Percentiles rank a stretch among this genome's conserved stretches.
Conservation (phyloP, 1,284 basidiomycete genomes). For the Ustilago cynodontis region DNA sequence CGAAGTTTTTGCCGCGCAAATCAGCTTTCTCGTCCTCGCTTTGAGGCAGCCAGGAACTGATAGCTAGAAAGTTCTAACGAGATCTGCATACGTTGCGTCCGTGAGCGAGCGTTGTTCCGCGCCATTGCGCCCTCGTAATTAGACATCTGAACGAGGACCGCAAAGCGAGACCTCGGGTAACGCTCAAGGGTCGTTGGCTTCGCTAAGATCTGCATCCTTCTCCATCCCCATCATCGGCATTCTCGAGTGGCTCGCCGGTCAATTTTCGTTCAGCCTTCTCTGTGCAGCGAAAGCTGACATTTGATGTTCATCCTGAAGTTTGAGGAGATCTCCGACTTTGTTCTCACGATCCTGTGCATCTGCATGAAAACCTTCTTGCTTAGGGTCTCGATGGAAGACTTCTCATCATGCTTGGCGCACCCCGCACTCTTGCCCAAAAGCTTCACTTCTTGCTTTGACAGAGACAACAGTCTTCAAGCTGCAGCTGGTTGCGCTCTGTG, state of each 20-base stretch:
- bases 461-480: neutral
- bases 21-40: neutral
- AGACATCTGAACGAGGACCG: neutral
- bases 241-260: slow-evolving; percentile 13
- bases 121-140: too few relatives aligned
- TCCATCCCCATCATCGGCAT: slow-evolving; percentile 5
- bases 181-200: slow-evolving; percentile 1
- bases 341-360: neutral
- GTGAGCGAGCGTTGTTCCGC: neutral
- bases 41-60: neutral
- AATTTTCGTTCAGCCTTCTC: neutral
- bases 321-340: slow-evolving; percentile 1
- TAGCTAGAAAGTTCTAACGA: slow-evolving; percentile 10
- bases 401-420: neutral
- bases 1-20: neutral
- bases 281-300: neutral
- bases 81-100: neutral
- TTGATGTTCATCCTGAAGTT: neutral
- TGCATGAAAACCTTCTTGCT: neutral
- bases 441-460: neutral
- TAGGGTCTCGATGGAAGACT: neutral
- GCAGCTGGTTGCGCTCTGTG: neutral
- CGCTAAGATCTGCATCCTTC: slow-evolving; percentile 12
- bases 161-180: slow-evolving; percentile 9
- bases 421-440: neutral